Conservation (phyloP, 2,329 filamentous ascomycete species). For the Verticillium albo-atrum region DNA sequence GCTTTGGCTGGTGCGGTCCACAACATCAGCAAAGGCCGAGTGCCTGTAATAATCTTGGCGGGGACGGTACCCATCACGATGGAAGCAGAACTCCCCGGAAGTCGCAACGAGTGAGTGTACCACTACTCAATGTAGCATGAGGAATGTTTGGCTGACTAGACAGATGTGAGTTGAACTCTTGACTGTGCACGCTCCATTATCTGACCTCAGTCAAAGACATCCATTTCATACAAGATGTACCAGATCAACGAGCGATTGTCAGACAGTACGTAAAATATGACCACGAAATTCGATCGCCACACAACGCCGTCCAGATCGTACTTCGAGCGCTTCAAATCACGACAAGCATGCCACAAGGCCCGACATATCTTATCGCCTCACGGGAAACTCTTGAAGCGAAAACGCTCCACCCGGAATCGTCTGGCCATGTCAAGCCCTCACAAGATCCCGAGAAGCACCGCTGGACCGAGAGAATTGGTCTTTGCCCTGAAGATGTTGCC, state of each 20-base stretch:
- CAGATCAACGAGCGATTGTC: slow-evolving; percentile 33
- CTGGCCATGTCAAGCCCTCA: background rate
- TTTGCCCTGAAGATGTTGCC: slow-evolving; percentile 3
- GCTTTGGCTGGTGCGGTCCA: slow-evolving; percentile 20
- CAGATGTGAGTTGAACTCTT: background rate
- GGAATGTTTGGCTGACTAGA: background rate
- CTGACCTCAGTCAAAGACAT: slow-evolving; percentile 21
- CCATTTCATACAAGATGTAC: slow-evolving; percentile 38
- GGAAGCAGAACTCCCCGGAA: slow-evolving; percentile 35
- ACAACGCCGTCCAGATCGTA: slow-evolving; percentile 21
- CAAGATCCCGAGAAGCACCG: slow-evolving; percentile 6
- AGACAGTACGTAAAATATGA: slow-evolving; percentile 24
- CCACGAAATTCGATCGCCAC: slow-evolving; percentile 20
- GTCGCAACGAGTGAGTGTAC: slow-evolving; percentile 23
- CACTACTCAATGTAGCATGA: background rate
- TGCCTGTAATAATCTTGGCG: slow-evolving; percentile 35
- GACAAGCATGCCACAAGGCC: slow-evolving; percentile 18
- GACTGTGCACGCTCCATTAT: background rate
- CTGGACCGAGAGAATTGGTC: slow-evolving; percentile 5
- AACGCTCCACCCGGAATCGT: slow-evolving; percentile 1
- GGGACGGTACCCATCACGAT: slow-evolving; percentile 37
- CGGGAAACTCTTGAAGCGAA: slow-evolving; percentile 19
- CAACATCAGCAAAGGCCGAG: slow-evolving; percentile 19
- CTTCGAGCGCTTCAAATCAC: slow-evolving; percentile 21
- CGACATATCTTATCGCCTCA: slow-evolving; percentile 19